Conservation (phyloP, 208 protist genomes). For the Trypanosoma mega region DNA sequence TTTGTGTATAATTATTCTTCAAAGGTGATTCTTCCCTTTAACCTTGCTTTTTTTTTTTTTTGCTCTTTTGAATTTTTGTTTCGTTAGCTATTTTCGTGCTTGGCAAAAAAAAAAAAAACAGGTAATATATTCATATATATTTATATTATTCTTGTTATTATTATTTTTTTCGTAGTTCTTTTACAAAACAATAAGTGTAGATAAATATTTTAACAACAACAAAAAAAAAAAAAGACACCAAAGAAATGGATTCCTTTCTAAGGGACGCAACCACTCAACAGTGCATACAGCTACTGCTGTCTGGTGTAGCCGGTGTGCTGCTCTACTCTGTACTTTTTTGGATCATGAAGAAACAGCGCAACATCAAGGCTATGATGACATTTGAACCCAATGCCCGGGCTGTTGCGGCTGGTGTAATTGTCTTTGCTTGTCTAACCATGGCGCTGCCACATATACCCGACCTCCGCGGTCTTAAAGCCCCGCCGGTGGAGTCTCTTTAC, state of each 20-base stretch:
- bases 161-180: neutral
- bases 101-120: no score
- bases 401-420: constrained; percentile 8
- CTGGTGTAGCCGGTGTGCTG: constrained; percentile 5
- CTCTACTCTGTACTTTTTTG: constrained; percentile 11
- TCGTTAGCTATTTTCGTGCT: neutral
- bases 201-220: neutral
- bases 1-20: neutral
- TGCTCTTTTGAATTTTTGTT: neutral
- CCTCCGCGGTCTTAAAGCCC: neutral
- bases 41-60: constrained; percentile 8
- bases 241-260: neutral
- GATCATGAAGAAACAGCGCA: neutral
- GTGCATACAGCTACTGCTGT: constrained; percentile 14
- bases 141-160: neutral
- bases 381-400: constrained; percentile 8
- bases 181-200: neutral
- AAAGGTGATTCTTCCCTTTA: neutral
- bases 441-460: constrained; percentile 2
- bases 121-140: neutral
- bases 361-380: neutral
- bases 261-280: neutral
- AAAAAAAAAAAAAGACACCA: neutral
- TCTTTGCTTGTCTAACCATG: constrained; percentile 16
- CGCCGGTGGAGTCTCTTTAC: neutral